Base-by-base conservation (phyloP, 2,329 filamentous ascomycete genomes). In the Colletotrichum neosansevieriae region DNA sequence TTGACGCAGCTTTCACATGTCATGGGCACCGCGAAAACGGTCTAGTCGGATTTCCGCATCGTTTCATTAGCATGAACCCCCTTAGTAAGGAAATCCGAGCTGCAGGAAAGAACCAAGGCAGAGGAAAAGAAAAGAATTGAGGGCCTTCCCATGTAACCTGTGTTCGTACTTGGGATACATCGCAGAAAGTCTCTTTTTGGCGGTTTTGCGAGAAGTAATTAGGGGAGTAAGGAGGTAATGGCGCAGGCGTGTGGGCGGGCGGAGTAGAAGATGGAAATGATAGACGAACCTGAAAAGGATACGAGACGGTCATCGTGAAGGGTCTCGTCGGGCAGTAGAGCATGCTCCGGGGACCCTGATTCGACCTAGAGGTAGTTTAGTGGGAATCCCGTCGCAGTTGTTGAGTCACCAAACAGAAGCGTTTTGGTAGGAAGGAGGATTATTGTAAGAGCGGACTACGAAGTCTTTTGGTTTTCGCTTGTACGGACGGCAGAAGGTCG, bases 1-100 rank as follows among this genome's bases (percentile, higher is more conserved):
- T 94, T 91, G 79, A 97, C 89, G 83, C 96, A 98, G 76, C 87
- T 85, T 75, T 97, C 91, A 83, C 96, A 98, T 81, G 91, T 94
- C 85, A 98, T 91, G 63, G 94, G 94, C 74, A 98, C 96, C 71
- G 95, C 94, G 80, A 98, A 98, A 72, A 95, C 91, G 70, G 95
- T 97, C 92, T 98, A 74, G 76, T 74, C 75, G 63, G 72, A 54
- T 70, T 75, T 76, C 75, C 70, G 70, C 67, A 72, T 61, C 59
- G 75, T 79, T 77, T 79, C 77, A 79, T 80, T 75, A 80, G 78
- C 71, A 54, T 47, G 36, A 53, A 53, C 34, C 47, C 49, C 49
- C 32, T 59, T 58, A 45, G 63, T 60, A 65, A 45, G 45, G 42
- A 36, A 40, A 47, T 21, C 67, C 62, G 38, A 38, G 19, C 38